Evolutionary conservation across 805 yeast genomes (phyloP), one percentile per base, ranked within the genome.

Genomic region (Saccharomycopsis synnaedendra): DNA sequence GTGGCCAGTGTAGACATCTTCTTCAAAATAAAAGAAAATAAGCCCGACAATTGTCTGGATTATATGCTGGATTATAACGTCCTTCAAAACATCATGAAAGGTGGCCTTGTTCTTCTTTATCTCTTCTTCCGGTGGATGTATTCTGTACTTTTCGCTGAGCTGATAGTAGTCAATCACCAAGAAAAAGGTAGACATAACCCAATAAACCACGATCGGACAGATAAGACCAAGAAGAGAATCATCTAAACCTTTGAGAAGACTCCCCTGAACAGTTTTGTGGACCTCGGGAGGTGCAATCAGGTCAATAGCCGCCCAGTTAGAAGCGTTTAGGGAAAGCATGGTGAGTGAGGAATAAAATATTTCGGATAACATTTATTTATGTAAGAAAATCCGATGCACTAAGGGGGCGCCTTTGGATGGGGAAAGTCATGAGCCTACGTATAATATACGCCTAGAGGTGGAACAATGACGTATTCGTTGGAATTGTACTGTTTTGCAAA

Each of bases 71-170:
- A 84, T 56, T 5, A 86, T 57, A 42, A 93, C 98, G 55, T 89
- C 96, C 51, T 75, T 68, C 11, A 93, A 57, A 7, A 93, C 97
- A 42, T 82, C 84, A 4, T 58, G 45, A 47, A 79, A 64, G 0
- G 85, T 60, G 5, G 86, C 96, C 59, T 78, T 85, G 63, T 93
- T 93, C 55, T 93, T 75, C 44, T 74, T 61, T 33, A 70, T 57
- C 48, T 87, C 86, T 61, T 90, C 97, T 56, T 83, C 94, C 37
- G 89, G 80, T 27, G 97, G 89, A 63, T 93, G 98, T 45, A 93
- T 87, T 55, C 97, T 73, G 66, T 85, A 87, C 60, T 74, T 69
- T 58, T 85, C 96, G 41, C 89, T 86, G 54, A 87, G 67, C 59
- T 85, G 76, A 55, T 72, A 76, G 40, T 72, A 73, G 62, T 93